A percentile compares a stretch with the other conserved stretches of the same genome.
These are phyloP conservation scores for Pseudogymnoascus sp. DNA, from an alignment of 2,329 filamentous ascomycete species.

Conservation along the genomic window DNA sequence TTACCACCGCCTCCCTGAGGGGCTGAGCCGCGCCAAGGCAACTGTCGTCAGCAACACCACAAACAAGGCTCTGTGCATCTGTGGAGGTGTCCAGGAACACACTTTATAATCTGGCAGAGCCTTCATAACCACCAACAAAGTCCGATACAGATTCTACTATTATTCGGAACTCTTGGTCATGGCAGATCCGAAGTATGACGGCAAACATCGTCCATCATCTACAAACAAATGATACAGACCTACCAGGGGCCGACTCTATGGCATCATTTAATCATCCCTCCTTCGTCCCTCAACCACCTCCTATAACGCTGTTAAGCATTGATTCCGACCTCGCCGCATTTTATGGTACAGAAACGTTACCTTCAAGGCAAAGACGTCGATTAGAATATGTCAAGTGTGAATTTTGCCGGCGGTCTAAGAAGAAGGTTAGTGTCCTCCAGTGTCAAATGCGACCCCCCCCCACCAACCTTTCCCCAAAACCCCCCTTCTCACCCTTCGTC, in stretches of 20 bases:
- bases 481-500: not conserved
- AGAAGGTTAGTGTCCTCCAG: not conserved
- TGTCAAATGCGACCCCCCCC: not conserved
- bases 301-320: too few species aligned
- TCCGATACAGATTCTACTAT: not conserved
- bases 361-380: slow-evolving; percentile 3
- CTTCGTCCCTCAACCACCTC: too few species aligned
- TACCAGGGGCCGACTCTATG: not conserved
- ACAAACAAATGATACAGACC: not conserved
- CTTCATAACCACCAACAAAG: not conserved
- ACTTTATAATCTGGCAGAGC: not conserved
- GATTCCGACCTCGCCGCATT: too few species aligned
- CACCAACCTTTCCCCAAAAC: not conserved
- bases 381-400: not conserved
- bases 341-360: slow-evolving; percentile 14
- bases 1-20: not conserved
- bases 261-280: not conserved
- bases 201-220: not conserved
- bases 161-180: not conserved
- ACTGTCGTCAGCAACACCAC: not conserved
- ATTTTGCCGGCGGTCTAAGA: not conserved
- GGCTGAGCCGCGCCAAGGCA: not conserved
- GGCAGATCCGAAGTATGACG: not conserved
- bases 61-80: not conserved
- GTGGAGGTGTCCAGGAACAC: not conserved